These are phyloP conservation scores for Uncinocarpus reesii DNA, from an alignment of 2,329 filamentous ascomycete genomes.

Conservation along the genomic window DNA sequence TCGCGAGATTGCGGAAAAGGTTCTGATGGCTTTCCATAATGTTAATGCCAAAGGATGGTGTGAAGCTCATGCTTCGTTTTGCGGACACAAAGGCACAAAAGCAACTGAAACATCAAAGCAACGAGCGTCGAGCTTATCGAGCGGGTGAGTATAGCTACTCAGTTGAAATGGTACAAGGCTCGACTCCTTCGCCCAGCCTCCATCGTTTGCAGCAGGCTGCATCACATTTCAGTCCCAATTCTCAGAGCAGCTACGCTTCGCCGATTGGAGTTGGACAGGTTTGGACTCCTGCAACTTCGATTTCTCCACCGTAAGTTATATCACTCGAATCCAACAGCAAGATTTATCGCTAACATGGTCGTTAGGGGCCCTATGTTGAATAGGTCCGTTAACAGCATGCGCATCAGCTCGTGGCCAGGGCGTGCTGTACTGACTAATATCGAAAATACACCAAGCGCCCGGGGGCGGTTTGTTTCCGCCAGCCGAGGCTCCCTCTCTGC, in stretches of 20 bases:
- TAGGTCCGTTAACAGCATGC: constrained; percentile 28
- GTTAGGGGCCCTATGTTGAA: constrained; percentile 33
- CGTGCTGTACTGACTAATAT: constrained; percentile 29
- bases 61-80: constrained; percentile 87
- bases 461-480: constrained; percentile 22
- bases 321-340: constrained; percentile 1
- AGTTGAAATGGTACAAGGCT: constrained; percentile 38
- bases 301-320: constrained; percentile 38
- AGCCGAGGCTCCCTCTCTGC: constrained; percentile 25
- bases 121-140: constrained; percentile 87
- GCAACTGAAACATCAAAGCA: constrained; percentile 88
- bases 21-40: constrained; percentile 81
- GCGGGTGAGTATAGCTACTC: constrained; percentile 80
- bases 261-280: constrained; percentile 33
- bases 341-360: constrained; percentile 22
- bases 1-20: constrained; percentile 79
- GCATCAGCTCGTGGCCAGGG: constrained; percentile 31
- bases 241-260: constrained; percentile 36
- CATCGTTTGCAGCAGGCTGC: constrained; percentile 33
- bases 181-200: constrained; percentile 36
- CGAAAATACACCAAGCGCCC: constrained; percentile 32
- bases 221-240: constrained; percentile 35
- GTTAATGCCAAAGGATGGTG: constrained; percentile 64
- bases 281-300: constrained; percentile 41
- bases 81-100: constrained; percentile 96